Base-by-base conservation (phyloP, 371 early-diverging fungal genomes). In the Mortierella sp. region DNA sequence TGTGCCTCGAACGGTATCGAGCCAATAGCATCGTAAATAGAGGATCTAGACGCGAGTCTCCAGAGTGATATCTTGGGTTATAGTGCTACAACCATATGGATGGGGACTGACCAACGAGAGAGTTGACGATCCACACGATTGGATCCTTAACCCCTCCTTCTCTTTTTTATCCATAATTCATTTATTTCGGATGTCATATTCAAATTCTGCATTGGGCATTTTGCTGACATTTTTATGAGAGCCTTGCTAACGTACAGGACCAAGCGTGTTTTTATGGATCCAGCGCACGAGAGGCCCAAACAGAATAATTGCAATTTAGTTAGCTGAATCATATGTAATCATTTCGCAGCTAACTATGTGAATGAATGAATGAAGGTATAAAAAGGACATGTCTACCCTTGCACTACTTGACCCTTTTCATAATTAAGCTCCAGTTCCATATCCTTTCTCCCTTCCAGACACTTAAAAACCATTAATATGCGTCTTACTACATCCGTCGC, bases 401-500 rank as follows among this genome's bases (percentile, higher is more conserved):
- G 53, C 53, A 26, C 13, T 45, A n/a, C 10, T 53, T 2, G 12
- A 17, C 28, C 28, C 53, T 26, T 26, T 9, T 28, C 22, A 5
- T 10, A 17, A 28, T 28, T 12, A 53, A 53, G 53, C 53, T 53
- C 53, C 53, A 53, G 45, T 15, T 45, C 45, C 45, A 45, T 3
- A 15, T 19, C 15, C n/a, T 35, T 19, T 19, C 19, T 5, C n/a
- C 15, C 19, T 45, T 45, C 45, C 15, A 26, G 15, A 26, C 9
- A 53, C 28, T 10, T 22, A 53, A 53, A 47, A 22, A 47, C 49
- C 22, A 55, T 12, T 8, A 57, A 8, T 26, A 78, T 78, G 79
- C 79, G 73, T 55, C 35, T 72, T 2, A 22, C 69, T 12, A 10
- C 64, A 12, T 45, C 68, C 12, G 22, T 57, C 42, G 45, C 61